Evolutionary conservation across 2,329 filamentous ascomycete species (phyloP).

Genomic region (Alternaria sp.): DNA sequence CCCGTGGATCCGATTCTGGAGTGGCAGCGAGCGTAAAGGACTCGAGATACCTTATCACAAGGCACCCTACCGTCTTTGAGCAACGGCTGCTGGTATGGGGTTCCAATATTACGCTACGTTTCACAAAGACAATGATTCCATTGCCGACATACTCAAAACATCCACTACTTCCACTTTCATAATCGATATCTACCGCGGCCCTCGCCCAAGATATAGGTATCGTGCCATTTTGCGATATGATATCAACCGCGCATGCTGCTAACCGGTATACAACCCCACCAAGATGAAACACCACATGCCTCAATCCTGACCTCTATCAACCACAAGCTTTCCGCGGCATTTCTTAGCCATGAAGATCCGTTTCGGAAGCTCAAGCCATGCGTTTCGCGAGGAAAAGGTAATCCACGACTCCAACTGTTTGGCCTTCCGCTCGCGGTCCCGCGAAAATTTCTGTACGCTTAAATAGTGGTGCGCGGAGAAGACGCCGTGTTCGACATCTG

Average conservation of each 20-base stretch:
- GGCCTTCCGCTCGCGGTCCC: not conserved
- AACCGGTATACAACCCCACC: not conserved
- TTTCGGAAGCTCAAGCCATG: slow-evolving; percentile 1
- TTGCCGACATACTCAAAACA: not conserved
- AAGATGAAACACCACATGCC: not conserved
- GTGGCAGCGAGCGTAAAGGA: not conserved
- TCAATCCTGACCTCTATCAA: not conserved
- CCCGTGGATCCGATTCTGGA: too few relatives aligned
- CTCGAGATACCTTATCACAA: not conserved
- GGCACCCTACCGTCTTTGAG: not conserved
- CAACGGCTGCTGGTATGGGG: not conserved
- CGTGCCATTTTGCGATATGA: not conserved
- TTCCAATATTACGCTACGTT: not conserved
- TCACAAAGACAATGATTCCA: not conserved
- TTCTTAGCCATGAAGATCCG: slow-evolving; percentile 1
- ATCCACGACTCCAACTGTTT: slow-evolving; percentile 3
- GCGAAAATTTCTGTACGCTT: not conserved
- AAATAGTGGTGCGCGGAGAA: not conserved
- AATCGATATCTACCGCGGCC: not conserved
- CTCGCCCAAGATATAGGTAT: not conserved
- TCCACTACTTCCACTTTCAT: not conserved
- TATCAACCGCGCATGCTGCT: not conserved
- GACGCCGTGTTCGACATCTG: slow-evolving; percentile 1
- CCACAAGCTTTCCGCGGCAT: slow-evolving; percentile 7
- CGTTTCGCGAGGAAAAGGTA: slow-evolving; percentile 2